Evolutionary conservation across 2,329 filamentous ascomycete genomes (phyloP), one percentile per base, ranked within the genome.

Genomic region (Penicillium digitatum): DNA sequence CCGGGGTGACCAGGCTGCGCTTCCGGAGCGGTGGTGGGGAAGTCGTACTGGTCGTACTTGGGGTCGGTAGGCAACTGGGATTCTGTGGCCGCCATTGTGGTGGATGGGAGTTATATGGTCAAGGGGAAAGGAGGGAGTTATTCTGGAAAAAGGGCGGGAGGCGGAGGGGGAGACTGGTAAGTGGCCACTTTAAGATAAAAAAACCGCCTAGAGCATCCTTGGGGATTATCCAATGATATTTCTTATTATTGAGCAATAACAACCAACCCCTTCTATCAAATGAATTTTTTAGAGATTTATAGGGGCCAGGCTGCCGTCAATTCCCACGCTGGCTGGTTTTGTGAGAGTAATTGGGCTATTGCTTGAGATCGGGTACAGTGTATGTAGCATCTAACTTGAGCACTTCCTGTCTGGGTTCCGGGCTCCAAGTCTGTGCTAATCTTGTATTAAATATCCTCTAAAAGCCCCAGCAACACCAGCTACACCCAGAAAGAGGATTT

Each of bases 31-130:
- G 83, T 87, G 62, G 87, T 90, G 60, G 94, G 94, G 80, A 84
- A 97, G 76, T 96, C 92, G 77, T 94, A 97, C 80, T 95, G 75
- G 79, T 97, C 94, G 81, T 97, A 95, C 79, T 96, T 96, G 73
- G 89, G 82, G 76, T 95, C 87, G 67, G 90, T 76, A 64, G 78
- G 73, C 64, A 74, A 62, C 51, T 71, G 69, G 54, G 71, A 69
- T 32, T 69, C 64, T 53, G 62, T 49, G 43, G 67, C 58, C 43
- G 66, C 66, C 69, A 69, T 74, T 62, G 45, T 72, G 62, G 53
- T 54, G 51, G 56, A 56, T 54, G 51, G 43, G 52, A 47, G 48
- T 51, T 48, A 52, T 48, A 49, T 55, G 52, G 27, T 49, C 26
- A 35, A 56, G 46, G 27, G 48, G 39, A 45, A 39, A 49, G 50